These are phyloP conservation scores for Tolypocladium pustulatum DNA, from an alignment of 2,329 filamentous ascomycete species.

Conservation along the genomic window DNA sequence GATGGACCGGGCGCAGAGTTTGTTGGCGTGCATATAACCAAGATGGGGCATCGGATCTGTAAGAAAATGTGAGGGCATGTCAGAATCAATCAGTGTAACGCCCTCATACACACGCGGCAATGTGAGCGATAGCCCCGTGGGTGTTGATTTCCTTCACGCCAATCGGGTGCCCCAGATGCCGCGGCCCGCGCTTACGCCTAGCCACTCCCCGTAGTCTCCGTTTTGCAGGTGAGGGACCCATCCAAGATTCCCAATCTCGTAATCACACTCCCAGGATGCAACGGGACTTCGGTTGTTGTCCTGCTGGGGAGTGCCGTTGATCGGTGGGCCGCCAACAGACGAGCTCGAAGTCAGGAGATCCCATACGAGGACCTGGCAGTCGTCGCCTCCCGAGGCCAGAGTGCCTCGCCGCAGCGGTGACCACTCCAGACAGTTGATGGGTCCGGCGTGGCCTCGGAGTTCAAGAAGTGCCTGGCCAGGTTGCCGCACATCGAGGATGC, in stretches of 20 bases:
- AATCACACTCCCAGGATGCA: conserved; percentile 75
- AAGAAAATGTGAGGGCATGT: background rate
- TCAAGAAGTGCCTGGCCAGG: conserved; percentile 92
- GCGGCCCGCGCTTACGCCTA: conserved; percentile 70
- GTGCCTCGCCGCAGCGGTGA: conserved; percentile 78
- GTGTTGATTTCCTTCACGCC: conserved; percentile 12
- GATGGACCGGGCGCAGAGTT: background rate
- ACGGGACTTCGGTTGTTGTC: conserved; percentile 58
- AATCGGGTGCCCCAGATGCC: conserved; percentile 67
- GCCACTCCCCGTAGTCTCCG: conserved; percentile 67
- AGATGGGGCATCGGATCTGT: background rate
- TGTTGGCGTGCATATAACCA: background rate
- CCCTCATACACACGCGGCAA: background rate
- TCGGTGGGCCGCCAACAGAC: conserved; percentile 26
- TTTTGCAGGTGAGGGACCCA: conserved; percentile 68
- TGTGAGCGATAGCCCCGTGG: background rate
- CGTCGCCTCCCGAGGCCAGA: conserved; percentile 84
- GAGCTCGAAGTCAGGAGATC: conserved; percentile 63
- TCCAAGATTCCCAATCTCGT: conserved; percentile 75
- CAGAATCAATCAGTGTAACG: background rate
- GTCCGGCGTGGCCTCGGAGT: conserved; percentile 74
- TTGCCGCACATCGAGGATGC: conserved; percentile 91
- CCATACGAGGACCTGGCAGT: conserved; percentile 87
- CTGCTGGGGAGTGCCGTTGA: conserved; percentile 38
- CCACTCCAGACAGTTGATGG: conserved; percentile 94